Base-by-base conservation (phyloP, 106 monocot species). In the Acorus gramineus region DNA sequence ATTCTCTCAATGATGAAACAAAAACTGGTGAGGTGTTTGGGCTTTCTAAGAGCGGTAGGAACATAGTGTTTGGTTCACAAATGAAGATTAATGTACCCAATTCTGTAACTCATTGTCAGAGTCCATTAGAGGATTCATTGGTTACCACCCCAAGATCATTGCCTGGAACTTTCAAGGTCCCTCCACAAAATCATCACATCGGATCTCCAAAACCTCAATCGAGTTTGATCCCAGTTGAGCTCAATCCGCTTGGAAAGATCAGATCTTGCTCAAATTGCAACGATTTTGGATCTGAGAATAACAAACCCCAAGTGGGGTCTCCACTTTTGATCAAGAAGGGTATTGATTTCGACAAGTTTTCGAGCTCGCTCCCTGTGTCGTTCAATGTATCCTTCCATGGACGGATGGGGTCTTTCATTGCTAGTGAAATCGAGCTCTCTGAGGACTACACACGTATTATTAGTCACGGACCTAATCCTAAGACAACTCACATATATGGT, bases 401-500 rank as follows among this genome's bases (percentile, higher is more conserved):
- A 9, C 14, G 68, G 28, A 59, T 57, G 5, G 55, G 8, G 45
- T 55, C 62, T 53, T 50, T 73, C 44, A 70, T 74, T 47, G 54
- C 69, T 11, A 74, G 70, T 52, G 75, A 75, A 5, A 81, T 81
- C 64, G 72, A 71, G 44, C 56, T 63, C 9, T 81, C 80, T 2
- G 80, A 81, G 58, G 80, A 77, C 9, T 77, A 77, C 51, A 77
- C 77, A 6, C 65, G 77, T 61, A 66, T 77, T 56, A 65, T 77
- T 8, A 60, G 59, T 12, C 71, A 65, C 56, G 77, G 77, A 9
- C 71, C 77, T 44, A 71, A 77, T 44, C 77, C 77, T 11, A 71
- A 55, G 46, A 77, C 77, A 4, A 77, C 77, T 52, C 77, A 71
- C 66, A 65, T 81, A 45, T 81, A 76, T 72, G 76, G 80, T 11